Evolutionary conservation across 768 basidiomycete genomes (phyloP).

Genomic region (Rhizopogon vulgaris): DNA sequence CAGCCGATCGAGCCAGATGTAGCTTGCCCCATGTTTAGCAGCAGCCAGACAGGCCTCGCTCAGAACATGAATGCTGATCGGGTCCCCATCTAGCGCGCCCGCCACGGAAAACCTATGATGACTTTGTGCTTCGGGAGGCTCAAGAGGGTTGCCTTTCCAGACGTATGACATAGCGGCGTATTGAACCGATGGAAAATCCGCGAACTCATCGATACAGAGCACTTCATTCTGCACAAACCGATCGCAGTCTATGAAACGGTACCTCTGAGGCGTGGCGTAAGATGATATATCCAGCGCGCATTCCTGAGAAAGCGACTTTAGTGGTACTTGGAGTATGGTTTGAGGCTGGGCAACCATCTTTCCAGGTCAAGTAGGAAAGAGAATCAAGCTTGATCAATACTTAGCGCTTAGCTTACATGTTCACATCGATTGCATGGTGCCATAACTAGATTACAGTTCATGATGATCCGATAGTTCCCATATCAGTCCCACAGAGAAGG

Average conservation of each 20-base stretch:
- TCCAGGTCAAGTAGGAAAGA: no score
- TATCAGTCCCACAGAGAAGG: no score
- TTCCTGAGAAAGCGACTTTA: no score
- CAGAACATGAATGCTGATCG: neutral
- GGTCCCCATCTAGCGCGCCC: neutral
- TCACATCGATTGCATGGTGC: no score
- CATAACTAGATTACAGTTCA: no score
- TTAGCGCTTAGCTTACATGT: no score
- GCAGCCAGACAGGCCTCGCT: neutral
- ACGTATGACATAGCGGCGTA: neutral
- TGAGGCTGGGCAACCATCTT: no score
- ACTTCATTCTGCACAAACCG: neutral
- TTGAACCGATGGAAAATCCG: neutral
- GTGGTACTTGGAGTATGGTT: no score
- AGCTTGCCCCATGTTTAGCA: neutral
- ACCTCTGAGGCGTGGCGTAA: neutral
- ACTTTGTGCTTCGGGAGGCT: neutral
- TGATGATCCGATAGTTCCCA: no score
- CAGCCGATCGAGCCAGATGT: conserved; percentile 8
- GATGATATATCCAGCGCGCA: no score
- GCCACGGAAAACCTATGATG: neutral
- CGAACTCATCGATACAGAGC: neutral
- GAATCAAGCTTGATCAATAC: no score
- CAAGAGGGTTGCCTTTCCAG: neutral
- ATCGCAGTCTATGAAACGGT: neutral